Evolutionary conservation across 805 yeast genomes (phyloP).

Genomic region (Sugiyamaella smithiae): DNA sequence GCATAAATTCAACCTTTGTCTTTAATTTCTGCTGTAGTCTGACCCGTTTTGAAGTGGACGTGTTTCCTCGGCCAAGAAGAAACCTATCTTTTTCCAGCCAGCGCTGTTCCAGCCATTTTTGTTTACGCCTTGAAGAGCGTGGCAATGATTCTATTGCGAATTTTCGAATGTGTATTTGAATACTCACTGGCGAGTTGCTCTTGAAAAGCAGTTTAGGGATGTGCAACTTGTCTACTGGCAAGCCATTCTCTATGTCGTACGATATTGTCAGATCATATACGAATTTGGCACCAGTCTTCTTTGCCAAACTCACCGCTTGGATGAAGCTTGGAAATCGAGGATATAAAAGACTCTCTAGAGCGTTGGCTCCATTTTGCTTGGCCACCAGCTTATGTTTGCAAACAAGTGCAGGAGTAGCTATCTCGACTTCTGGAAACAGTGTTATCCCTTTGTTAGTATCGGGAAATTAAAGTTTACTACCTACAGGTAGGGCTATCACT

Average conservation of each 20-base stretch:
- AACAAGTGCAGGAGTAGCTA: slow-evolving; percentile 34
- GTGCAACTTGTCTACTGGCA: not conserved
- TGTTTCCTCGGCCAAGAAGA: slow-evolving; percentile 25
- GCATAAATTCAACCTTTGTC: not conserved
- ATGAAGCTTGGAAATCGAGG: slow-evolving; percentile 57
- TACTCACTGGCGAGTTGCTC: not conserved
- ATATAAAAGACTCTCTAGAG: slow-evolving; percentile 59
- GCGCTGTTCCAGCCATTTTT: slow-evolving; percentile 69
- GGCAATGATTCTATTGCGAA: not conserved
- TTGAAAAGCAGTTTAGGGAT: not conserved
- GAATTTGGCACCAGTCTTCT: slow-evolving; percentile 26
- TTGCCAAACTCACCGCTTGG: slow-evolving; percentile 27
- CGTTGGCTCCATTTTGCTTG: slow-evolving; percentile 58
- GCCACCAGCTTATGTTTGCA: slow-evolving; percentile 53
- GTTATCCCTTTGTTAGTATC: slow-evolving; percentile 57
- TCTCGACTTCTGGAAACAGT: slow-evolving; percentile 83
- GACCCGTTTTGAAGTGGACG: not conserved
- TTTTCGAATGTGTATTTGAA: not conserved
- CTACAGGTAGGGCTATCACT: not conserved
- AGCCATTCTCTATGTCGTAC: not conserved
- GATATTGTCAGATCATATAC: slow-evolving; percentile 56
- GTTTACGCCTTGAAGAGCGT: slow-evolving; percentile 15
- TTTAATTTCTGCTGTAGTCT: not conserved
- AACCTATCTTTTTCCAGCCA: slow-evolving; percentile 71
- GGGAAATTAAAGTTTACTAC: too few species aligned